Conservation (phyloP, 495 filamentous ascomycete species). For the Penicillium coprophilum region DNA sequence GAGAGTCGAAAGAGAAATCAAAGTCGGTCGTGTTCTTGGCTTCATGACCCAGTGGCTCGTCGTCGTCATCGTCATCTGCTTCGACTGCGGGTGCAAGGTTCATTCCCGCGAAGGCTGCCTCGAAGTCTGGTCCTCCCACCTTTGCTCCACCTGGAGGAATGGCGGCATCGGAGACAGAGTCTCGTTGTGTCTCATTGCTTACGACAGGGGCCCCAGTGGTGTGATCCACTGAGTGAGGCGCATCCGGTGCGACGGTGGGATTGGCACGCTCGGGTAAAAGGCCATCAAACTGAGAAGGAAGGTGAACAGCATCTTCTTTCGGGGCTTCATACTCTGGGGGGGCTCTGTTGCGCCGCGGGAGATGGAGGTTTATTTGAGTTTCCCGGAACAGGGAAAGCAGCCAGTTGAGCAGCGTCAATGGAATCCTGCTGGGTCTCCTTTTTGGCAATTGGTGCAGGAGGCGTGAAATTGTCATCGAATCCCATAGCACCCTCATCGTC, state of each 20-base stretch:
- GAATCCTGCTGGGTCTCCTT: constrained; percentile 30
- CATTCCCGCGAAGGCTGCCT: constrained; percentile 86
- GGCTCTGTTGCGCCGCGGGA: constrained; percentile 59
- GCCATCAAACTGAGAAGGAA: constrained; percentile 61
- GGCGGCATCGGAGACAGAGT: constrained; percentile 15
- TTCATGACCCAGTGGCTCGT: constrained; percentile 38
- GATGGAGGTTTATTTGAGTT: constrained; percentile 44
- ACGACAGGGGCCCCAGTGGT: constrained; percentile 44
- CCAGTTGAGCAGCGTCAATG: constrained; percentile 42
- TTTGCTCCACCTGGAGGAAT: constrained; percentile 29
- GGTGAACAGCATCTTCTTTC: constrained; percentile 39
- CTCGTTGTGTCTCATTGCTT: constrained; percentile 35
- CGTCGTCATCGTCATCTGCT: constrained; percentile 83
- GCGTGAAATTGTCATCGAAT: constrained; percentile 90
- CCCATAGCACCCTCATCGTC: constrained; percentile 69
- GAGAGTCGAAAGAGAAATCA: constrained; percentile 62
- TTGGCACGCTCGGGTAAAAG: constrained; percentile 64
- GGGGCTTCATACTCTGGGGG: constrained; percentile 59
- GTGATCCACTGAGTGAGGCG: constrained; percentile 46
- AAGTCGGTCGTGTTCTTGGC: constrained; percentile 62
- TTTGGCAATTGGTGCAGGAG: constrained; percentile 54
- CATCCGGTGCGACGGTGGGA: constrained; percentile 55
- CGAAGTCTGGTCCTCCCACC: constrained; percentile 63
- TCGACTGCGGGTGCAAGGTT: constrained; percentile 59
- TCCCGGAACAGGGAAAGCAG: constrained; percentile 42